Conservation (phyloP, 176 grass and related monocot genomes). For the Zizania latifolia region DNA sequence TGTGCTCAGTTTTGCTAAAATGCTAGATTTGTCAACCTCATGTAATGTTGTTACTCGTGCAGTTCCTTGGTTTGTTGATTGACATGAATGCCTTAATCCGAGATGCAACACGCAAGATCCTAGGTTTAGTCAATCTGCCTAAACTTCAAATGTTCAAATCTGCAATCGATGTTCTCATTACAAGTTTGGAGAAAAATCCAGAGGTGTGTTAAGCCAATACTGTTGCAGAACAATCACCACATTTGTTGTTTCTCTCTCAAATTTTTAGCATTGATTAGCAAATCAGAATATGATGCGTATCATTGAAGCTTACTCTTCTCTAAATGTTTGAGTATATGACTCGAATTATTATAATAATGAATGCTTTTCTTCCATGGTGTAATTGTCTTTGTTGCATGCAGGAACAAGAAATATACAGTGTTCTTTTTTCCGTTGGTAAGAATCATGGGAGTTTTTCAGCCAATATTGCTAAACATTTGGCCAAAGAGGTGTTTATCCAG, state of each 20-base stretch:
- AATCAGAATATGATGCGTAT: not conserved
- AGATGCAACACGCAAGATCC: conserved; percentile 50
- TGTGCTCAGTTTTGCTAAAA: not conserved
- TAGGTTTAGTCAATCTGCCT: conserved; percentile 56
- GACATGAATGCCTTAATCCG: conserved; percentile 56
- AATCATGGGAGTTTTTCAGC: conserved; percentile 62
- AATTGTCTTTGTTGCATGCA: conserved; percentile 47
- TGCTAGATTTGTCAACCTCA: conserved; percentile 10
- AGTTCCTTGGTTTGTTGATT: conserved; percentile 76
- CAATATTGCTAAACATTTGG: conserved; percentile 71
- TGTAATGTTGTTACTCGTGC: conserved; percentile 22
- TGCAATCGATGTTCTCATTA: conserved; percentile 62
- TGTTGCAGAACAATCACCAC: not conserved
- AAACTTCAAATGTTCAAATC: conserved; percentile 74
- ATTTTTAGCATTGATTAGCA: not conserved
- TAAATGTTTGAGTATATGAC: not conserved
- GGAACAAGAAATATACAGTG: conserved; percentile 72
- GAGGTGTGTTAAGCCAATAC: conserved; percentile 58
- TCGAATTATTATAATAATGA: conserved; percentile 3
- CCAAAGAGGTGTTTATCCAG: conserved; percentile 65
- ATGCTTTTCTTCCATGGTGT: conserved; percentile 23
- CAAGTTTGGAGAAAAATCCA: conserved; percentile 59
- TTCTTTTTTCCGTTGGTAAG: conserved; percentile 75
- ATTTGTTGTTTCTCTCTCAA: not conserved
- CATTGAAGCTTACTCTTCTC: conserved; percentile 4